Conservation (phyloP, 768 basidiomycete species). For the Porpolomopsis calyptriformis region DNA sequence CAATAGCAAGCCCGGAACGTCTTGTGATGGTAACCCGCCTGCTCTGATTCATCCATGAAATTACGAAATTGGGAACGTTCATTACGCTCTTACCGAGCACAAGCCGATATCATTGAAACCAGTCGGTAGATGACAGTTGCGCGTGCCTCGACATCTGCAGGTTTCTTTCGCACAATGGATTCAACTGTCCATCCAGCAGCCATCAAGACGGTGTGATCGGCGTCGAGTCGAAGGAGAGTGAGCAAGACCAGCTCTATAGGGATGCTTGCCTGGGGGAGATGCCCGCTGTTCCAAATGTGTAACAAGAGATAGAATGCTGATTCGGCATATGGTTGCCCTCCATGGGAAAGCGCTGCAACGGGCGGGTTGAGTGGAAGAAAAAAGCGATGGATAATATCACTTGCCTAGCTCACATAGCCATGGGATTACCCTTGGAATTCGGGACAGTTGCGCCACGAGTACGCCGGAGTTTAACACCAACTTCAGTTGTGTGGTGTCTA, state of each 20-base stretch:
- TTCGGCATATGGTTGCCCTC: slow-evolving; percentile 11
- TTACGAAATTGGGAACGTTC: not conserved
- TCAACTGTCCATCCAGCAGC: slow-evolving; percentile 22
- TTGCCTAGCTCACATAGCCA: slow-evolving; percentile 37
- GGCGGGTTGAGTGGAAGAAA: slow-evolving; percentile 11
- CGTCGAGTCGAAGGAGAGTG: slow-evolving; percentile 36
- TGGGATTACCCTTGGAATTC: slow-evolving; percentile 22
- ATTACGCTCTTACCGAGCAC: slow-evolving; percentile 34
- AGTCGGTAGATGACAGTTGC: slow-evolving; percentile 30
- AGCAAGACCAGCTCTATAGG: slow-evolving; percentile 25
- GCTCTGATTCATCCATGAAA: not conserved
- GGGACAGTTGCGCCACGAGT: slow-evolving; percentile 22
- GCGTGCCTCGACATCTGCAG: slow-evolving; percentile 15
- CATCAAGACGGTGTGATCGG: slow-evolving; percentile 25
- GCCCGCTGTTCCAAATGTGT: slow-evolving; percentile 21
- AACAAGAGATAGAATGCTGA: slow-evolving; percentile 26
- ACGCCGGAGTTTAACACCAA: slow-evolving; percentile 34
- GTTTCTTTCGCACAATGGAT: slow-evolving; percentile 3
- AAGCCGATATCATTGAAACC: slow-evolving; percentile 29
- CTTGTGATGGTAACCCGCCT: slow-evolving; percentile 15
- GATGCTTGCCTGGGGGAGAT: slow-evolving; percentile 17
- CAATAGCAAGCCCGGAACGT: slow-evolving; percentile 39
- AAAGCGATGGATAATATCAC: slow-evolving; percentile 11
- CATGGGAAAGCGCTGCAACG: slow-evolving; percentile 21
- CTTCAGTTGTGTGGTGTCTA: slow-evolving; percentile 32